A percentile compares a stretch with the other conserved stretches of the same genome.
These are phyloP conservation scores for Aspergillus sp. DNA, from an alignment of 2,329 filamentous ascomycete species.

Conservation along the genomic window DNA sequence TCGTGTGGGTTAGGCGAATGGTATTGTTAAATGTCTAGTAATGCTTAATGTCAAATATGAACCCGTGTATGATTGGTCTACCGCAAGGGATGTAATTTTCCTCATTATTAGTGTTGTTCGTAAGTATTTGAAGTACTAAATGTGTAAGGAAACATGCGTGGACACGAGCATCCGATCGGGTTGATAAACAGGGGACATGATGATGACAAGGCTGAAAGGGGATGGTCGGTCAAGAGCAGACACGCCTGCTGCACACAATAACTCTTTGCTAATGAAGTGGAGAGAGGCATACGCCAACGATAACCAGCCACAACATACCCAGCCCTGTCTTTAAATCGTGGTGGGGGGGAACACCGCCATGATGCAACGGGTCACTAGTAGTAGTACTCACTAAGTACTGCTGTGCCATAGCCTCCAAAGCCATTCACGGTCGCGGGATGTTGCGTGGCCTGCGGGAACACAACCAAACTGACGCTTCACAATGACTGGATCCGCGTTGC, in stretches of 20 bases:
- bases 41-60: conserved; percentile 30
- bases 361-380: background rate
- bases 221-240: background rate
- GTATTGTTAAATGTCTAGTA: conserved; percentile 21
- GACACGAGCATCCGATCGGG: background rate
- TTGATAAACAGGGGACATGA: background rate
- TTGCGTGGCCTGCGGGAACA: background rate
- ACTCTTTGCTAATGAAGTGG: background rate
- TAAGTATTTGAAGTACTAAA: too few species aligned
- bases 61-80: background rate
- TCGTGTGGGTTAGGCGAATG: conserved; percentile 8
- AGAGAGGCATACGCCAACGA: background rate
- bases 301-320: background rate
- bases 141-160: background rate
- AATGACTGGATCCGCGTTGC: background rate
- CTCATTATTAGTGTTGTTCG: background rate
- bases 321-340: background rate
- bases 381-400: too few species aligned
- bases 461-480: background rate
- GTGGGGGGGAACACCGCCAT: background rate
- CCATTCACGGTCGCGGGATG: background rate
- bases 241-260: too few species aligned
- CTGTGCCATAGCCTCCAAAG: too few species aligned
- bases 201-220: background rate
- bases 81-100: background rate